Percentiles rank a stretch among this genome's conserved stretches.
These are phyloP conservation scores for Penicillium brasilianum DNA, from an alignment of 2,329 filamentous ascomycete species.

Conservation along the genomic window DNA sequence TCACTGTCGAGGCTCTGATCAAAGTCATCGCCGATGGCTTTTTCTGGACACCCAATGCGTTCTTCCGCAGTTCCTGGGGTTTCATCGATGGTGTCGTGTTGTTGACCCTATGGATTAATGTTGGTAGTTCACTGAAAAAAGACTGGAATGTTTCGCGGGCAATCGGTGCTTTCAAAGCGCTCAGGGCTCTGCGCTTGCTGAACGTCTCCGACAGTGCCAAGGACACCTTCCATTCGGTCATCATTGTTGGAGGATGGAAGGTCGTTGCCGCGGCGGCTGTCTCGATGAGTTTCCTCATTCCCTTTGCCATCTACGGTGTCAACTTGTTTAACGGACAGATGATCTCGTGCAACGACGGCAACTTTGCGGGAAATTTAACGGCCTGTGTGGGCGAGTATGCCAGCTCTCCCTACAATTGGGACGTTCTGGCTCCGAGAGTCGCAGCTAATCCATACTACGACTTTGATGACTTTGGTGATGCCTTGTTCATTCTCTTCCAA, in stretches of 20 bases:
- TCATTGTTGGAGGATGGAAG: slow-evolving; percentile 93
- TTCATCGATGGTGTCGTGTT: slow-evolving; percentile 92
- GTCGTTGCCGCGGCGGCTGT: slow-evolving; percentile 90
- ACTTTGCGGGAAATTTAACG: slow-evolving; percentile 59
- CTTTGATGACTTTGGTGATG: slow-evolving; percentile 93
- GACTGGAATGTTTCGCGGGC: slow-evolving; percentile 86
- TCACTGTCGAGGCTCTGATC: slow-evolving; percentile 83
- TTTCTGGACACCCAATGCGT: slow-evolving; percentile 96
- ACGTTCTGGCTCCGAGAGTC: slow-evolving; percentile 79
- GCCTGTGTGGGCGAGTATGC: slow-evolving; percentile 86
- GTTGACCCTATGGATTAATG: slow-evolving; percentile 93
- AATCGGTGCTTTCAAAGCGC: slow-evolving; percentile 94
- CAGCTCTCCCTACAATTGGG: slow-evolving; percentile 80
- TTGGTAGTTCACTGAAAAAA: slow-evolving; percentile 78
- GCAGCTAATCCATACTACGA: slow-evolving; percentile 83
- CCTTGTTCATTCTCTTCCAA: slow-evolving; percentile 95
- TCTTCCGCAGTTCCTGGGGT: slow-evolving; percentile 95
- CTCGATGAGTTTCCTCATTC: slow-evolving; percentile 89
- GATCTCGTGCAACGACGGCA: slow-evolving; percentile 76
- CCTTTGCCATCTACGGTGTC: slow-evolving; percentile 93
- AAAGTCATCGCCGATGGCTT: slow-evolving; percentile 96
- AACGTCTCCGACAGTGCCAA: slow-evolving; percentile 96
- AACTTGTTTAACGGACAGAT: slow-evolving; percentile 90
- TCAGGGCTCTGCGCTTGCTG: slow-evolving; percentile 85
- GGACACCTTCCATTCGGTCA: slow-evolving; percentile 95